Evolutionary conservation across 805 yeast genomes (phyloP).

Genomic region (Grigorovia yakushimaensis): DNA sequence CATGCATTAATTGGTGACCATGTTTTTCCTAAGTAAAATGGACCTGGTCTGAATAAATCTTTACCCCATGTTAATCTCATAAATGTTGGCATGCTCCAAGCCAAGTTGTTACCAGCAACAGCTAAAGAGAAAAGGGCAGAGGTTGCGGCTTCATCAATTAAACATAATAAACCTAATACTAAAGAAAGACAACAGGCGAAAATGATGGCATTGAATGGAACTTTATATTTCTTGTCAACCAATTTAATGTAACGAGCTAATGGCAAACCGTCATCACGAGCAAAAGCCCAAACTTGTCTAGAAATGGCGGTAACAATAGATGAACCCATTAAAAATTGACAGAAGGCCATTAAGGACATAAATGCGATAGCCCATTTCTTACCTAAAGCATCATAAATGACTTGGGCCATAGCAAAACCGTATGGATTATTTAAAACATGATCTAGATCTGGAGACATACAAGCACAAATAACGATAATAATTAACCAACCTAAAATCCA

Average conservation of each 20-base stretch:
- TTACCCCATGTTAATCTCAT: constrained; percentile 36
- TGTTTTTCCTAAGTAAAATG: constrained; percentile 48
- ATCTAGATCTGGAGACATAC: constrained; percentile 37
- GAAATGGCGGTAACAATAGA: constrained; percentile 55
- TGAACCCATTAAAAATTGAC: constrained; percentile 59
- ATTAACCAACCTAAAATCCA: constrained; percentile 50
- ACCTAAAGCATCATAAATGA: constrained; percentile 51
- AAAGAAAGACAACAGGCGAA: constrained; percentile 31
- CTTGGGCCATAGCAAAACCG: constrained; percentile 56
- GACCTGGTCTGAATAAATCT: constrained; percentile 51
- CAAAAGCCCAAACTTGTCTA: constrained; percentile 66
- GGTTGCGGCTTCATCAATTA: constrained; percentile 35
- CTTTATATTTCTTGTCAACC: constrained; percentile 46
- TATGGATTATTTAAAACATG: constrained; percentile 34
- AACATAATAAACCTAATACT: constrained; percentile 31
- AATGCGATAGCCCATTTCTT: constrained; percentile 56
- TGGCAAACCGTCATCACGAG: constrained; percentile 71
- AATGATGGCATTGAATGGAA: constrained; percentile 56
- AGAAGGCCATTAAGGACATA: constrained; percentile 47
- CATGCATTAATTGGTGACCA: constrained; percentile 38
- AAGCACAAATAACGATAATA: constrained; percentile 43
- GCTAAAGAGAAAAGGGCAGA: constrained; percentile 36
- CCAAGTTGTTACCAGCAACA: constrained; percentile 35
- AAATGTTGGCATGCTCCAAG: constrained; percentile 34
- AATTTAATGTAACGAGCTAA: constrained; percentile 44